Evolutionary conservation across 441 rosid species (phyloP).

Genomic region (Populus trichocarpa): DNA sequence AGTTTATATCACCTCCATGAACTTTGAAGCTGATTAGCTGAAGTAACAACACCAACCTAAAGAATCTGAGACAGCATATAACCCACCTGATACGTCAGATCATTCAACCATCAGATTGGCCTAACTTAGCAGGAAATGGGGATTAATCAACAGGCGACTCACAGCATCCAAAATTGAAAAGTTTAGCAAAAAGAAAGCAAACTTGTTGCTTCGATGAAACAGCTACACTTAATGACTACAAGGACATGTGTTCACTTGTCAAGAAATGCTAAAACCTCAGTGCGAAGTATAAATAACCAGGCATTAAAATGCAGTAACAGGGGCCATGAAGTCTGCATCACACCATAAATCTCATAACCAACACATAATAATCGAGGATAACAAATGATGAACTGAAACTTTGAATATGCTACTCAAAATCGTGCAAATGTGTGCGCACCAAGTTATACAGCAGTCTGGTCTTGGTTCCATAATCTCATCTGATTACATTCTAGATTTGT

Average conservation of each 20-base stretch:
- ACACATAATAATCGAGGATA: neutral
- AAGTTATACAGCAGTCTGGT: neutral
- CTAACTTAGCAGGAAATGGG: neutral
- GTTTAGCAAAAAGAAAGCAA: neutral
- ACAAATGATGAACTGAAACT: neutral
- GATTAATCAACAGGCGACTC: neutral
- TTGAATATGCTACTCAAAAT: neutral
- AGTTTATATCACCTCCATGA: slow-evolving; percentile 23
- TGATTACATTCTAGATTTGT: too few species aligned
- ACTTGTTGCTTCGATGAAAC: too few species aligned
- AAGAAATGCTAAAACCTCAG: neutral
- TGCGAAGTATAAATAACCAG: neutral
- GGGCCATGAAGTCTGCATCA: neutral
- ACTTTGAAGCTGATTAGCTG: slow-evolving; percentile 38
- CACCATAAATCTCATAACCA: neutral
- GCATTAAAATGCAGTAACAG: neutral
- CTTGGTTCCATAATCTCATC: neutral
- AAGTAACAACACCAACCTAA: slow-evolving; percentile 12
- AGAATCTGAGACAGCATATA: neutral
- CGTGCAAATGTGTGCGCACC: neutral
- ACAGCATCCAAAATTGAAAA: neutral
- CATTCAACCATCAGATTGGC: neutral
- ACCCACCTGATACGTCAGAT: neutral
- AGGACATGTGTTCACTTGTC: neutral
- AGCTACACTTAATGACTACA: neutral